These are phyloP conservation scores for Saccharomycopsis capsularis DNA, from an alignment of 805 yeast genomes.

Conservation along the genomic window DNA sequence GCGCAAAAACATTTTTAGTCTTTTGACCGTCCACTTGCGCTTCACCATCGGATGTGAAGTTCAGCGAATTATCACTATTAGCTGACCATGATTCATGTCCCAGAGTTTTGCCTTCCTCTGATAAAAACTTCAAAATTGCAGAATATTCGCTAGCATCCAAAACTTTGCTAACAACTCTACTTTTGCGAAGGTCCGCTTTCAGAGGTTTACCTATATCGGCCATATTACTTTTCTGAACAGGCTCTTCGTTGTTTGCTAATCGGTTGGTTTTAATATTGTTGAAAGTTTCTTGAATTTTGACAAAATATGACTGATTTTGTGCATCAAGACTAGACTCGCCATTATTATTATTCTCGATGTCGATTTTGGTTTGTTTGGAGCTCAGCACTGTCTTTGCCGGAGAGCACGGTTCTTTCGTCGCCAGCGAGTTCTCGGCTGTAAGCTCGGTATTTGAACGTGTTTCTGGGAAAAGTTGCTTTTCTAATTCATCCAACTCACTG, in stretches of 20 bases:
- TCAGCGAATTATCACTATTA: no score
- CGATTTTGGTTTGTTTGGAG: not conserved
- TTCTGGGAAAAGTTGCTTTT: conserved; percentile 1
- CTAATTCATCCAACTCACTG: conserved; percentile 12
- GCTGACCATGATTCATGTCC: no score
- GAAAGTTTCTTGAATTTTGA: conserved; percentile 14
- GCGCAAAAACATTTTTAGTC: not conserved
- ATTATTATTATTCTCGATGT: not conserved
- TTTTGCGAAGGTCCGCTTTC: conserved; percentile 11
- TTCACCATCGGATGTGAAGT: no score
- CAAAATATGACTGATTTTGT: not conserved
- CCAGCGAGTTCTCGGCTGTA: not conserved
- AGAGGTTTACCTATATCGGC: not conserved
- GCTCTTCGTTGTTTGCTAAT: not conserved
- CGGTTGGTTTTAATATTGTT: conserved; percentile 14
- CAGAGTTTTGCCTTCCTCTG: not conserved
- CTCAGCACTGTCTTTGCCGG: no score
- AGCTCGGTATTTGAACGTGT: not conserved
- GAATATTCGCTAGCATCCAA: conserved; percentile 19
- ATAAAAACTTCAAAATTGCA: conserved; percentile 19
- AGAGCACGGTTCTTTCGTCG: no score
- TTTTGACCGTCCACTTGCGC: no score
- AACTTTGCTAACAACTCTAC: conserved; percentile 17
- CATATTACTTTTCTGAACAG: not conserved
- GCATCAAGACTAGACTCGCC: not conserved